Evolutionary conservation across 306 rosid species (phyloP).

Genomic region (Lotus japonicus): DNA sequence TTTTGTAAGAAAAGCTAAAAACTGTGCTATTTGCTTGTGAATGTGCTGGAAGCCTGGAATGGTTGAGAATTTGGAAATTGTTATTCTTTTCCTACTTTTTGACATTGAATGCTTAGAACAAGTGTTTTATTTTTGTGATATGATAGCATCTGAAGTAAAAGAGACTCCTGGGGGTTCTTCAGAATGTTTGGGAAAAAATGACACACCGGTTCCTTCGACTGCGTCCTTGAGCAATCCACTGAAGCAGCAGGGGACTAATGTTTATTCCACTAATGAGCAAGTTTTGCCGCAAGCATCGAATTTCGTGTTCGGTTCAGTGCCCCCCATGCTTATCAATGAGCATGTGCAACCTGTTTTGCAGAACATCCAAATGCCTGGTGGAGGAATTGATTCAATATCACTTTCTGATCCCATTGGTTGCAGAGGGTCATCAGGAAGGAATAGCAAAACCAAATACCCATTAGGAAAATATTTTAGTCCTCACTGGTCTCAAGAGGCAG

Average conservation of each 20-base stretch:
- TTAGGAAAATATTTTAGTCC: conserved; percentile 49
- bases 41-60: neutral
- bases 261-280: conserved; percentile 18
- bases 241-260: conserved; percentile 31
- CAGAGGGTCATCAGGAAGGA: conserved; percentile 25
- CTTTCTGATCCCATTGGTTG: conserved; percentile 22
- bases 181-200: conserved; percentile 30
- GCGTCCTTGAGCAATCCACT: conserved; percentile 23
- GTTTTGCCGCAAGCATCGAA: conserved; percentile 26
- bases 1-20: neutral
- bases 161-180: conserved; percentile 29
- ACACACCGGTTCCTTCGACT: conserved; percentile 13
- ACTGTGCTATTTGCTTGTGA: neutral
- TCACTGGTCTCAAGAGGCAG: conserved; percentile 62
- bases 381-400: conserved; percentile 25
- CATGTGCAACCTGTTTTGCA: conserved; percentile 18
- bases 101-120: neutral
- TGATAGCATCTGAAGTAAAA: conserved; percentile 34
- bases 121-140: neutral
- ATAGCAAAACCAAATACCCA: conserved; percentile 25
- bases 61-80: neutral
- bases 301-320: conserved; percentile 39
- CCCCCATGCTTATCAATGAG: conserved; percentile 36
- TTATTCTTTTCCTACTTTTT: neutral
- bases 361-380: conserved; percentile 10